Evolutionary conservation across 805 yeast species (phyloP).

Genomic region (Suhomyces sp.): DNA sequence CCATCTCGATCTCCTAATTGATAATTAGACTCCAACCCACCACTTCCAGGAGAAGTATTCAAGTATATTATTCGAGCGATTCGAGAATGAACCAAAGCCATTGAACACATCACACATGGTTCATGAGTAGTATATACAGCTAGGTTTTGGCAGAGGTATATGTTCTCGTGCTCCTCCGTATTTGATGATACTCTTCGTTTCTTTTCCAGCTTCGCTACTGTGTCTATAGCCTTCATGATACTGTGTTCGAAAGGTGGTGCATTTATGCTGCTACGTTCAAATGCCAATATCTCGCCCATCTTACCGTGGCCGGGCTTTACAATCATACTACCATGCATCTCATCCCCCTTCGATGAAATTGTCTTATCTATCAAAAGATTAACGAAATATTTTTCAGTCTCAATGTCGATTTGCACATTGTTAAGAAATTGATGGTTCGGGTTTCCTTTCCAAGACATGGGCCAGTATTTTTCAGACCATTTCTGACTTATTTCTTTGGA

Average conservation of each 20-base stretch:
- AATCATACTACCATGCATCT: slow-evolving; percentile 52
- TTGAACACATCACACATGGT: slow-evolving; percentile 94
- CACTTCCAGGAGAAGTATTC: slow-evolving; percentile 34
- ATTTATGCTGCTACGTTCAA: slow-evolving; percentile 36
- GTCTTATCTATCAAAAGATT: background rate
- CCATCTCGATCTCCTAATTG: slow-evolving; percentile 72
- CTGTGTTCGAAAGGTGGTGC: slow-evolving; percentile 66
- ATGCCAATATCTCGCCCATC: slow-evolving; percentile 31
- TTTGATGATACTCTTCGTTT: slow-evolving; percentile 20
- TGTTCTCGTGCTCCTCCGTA: slow-evolving; percentile 11
- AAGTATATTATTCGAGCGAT: slow-evolving; percentile 66
- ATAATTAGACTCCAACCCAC: slow-evolving; percentile 62
- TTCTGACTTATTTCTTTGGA: slow-evolving; percentile 60
- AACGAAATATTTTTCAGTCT: slow-evolving; percentile 26
- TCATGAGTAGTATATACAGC: slow-evolving; percentile 90
- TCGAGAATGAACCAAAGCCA: slow-evolving; percentile 94
- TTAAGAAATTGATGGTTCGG: slow-evolving; percentile 71
- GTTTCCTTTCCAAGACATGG: slow-evolving; percentile 90
- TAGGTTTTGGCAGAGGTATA: slow-evolving; percentile 71
- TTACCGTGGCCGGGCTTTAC: slow-evolving; percentile 52
- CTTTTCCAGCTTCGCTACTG: slow-evolving; percentile 58
- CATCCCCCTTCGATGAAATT: background rate
- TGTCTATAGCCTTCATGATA: slow-evolving; percentile 65
- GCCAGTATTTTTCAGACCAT: slow-evolving; percentile 81
- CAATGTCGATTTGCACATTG: slow-evolving; percentile 49